phyloP scores from a whole-genome alignment of 2,329 filamentous ascomycete species.

The Lachnellula willkommii region DNA sequence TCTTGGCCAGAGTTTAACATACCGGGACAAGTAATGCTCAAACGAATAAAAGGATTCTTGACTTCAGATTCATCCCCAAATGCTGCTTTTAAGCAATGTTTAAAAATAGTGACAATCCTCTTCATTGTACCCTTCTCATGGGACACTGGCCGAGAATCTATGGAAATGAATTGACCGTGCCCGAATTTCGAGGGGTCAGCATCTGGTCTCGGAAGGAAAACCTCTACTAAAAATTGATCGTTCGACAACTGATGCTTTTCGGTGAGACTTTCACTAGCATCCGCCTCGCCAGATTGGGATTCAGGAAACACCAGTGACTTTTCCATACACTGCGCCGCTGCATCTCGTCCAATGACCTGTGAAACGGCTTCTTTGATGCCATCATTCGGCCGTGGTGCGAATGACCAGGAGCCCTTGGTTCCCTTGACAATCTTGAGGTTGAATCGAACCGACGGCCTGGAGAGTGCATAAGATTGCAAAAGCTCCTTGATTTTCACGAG shows the following conservation, averaged over 20 bases:
- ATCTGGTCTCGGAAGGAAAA: slow-evolving; percentile 50
- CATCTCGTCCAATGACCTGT: slow-evolving; percentile 56
- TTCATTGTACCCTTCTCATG: slow-evolving; percentile 51
- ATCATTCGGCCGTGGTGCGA: slow-evolving; percentile 49
- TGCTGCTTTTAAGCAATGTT: slow-evolving; percentile 40
- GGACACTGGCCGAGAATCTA: slow-evolving; percentile 63
- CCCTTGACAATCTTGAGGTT: slow-evolving; percentile 53
- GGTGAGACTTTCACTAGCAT: background rate
- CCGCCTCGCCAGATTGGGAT: slow-evolving; percentile 5
- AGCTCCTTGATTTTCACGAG: slow-evolving; percentile 54
- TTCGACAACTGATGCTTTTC: background rate
- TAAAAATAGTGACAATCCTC: slow-evolving; percentile 51
- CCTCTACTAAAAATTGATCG: slow-evolving; percentile 44
- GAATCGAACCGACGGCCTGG: slow-evolving; percentile 57
- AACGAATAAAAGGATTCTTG: slow-evolving; percentile 54
- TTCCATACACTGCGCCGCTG: slow-evolving; percentile 50
- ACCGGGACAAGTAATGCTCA: slow-evolving; percentile 57
- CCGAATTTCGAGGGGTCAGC: slow-evolving; percentile 41
- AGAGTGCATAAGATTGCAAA: slow-evolving; percentile 60
- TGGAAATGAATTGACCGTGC: slow-evolving; percentile 57
- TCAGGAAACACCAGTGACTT: slow-evolving; percentile 18
- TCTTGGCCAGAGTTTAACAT: background rate
- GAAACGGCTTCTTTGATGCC: slow-evolving; percentile 53
- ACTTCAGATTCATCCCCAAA: slow-evolving; percentile 25
- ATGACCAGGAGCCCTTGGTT: slow-evolving; percentile 52